Percentiles rank a stretch among this genome's conserved stretches.
phyloP scores from a whole-genome alignment of 2,329 filamentous ascomycete genomes.

The Trichoderma cornu-damae region DNA sequence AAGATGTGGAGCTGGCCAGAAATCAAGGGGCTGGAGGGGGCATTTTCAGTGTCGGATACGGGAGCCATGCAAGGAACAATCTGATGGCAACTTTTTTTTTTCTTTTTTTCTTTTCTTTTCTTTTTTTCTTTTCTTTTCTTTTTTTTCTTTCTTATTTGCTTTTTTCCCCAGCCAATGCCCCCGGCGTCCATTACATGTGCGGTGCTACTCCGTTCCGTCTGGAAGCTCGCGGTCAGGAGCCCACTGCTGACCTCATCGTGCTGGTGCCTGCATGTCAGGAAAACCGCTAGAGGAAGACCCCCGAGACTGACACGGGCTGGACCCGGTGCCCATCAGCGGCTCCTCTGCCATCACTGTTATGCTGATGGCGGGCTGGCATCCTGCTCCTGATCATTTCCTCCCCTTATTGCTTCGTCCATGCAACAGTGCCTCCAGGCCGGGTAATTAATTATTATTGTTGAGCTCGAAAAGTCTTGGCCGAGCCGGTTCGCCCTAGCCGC shows the following conservation, averaged over 20 bases:
- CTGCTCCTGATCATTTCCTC: constrained; percentile 11
- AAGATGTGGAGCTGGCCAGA: constrained; percentile 18
- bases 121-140: too few relatives aligned
- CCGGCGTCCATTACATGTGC: too few relatives aligned
- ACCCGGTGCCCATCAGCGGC: background rate
- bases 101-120: too few relatives aligned
- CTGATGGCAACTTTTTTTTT: background rate
- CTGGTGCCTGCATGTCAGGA: constrained; percentile 12
- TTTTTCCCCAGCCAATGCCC: background rate
- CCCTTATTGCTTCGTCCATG: constrained; percentile 1
- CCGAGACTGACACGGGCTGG: too few relatives aligned
- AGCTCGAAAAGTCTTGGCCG: background rate
- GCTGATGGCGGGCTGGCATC: constrained; percentile 3
- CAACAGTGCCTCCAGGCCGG: background rate
- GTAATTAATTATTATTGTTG: too few relatives aligned
- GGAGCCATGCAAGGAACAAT: constrained; percentile 16
- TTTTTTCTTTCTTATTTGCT: too few relatives aligned
- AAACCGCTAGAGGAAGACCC: too few relatives aligned
- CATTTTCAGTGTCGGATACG: constrained; percentile 13
- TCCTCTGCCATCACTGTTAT: too few relatives aligned
- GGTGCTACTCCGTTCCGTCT: constrained; percentile 11
- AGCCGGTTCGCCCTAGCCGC: background rate
- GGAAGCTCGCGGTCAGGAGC: constrained; percentile 2
- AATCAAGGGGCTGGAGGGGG: constrained; percentile 22
- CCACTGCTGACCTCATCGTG: constrained; percentile 16